Evolutionary conservation across 768 basidiomycete species (phyloP).

Genomic region (Russula compacta): DNA sequence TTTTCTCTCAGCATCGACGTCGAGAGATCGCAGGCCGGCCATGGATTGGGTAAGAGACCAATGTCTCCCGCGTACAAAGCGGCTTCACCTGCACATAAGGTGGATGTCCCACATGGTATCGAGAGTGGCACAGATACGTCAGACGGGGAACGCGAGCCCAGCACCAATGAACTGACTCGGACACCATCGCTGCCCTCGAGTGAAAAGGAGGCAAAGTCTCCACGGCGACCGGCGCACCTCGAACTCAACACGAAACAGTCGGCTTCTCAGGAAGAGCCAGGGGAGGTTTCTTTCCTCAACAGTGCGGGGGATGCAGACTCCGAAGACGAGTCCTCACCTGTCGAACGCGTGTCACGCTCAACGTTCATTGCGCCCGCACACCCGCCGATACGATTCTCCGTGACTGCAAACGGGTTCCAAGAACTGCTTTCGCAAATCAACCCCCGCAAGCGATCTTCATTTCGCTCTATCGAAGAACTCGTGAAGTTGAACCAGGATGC

Average conservation of each 20-base stretch:
- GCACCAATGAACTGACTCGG: conserved; percentile 19
- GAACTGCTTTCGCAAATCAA: conserved; percentile 57
- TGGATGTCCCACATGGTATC: conserved; percentile 62
- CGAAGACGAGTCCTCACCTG: conserved; percentile 46
- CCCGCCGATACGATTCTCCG: conserved; percentile 86
- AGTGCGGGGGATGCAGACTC: conserved; percentile 23
- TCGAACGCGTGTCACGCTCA: conserved; percentile 57
- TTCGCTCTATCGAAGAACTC: conserved; percentile 35
- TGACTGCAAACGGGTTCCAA: conserved; percentile 75
- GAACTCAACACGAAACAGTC: conserved; percentile 24
- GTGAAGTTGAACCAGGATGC: conserved; percentile 29
- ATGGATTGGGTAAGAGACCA: conserved; percentile 15
- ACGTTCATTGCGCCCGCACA: conserved; percentile 83
- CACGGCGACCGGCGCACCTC: conserved; percentile 23
- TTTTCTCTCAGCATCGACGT: conserved; percentile 25
- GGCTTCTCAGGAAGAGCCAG: conserved; percentile 16
- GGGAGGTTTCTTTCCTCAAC: conserved; percentile 22
- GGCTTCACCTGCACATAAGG: conserved; percentile 50
- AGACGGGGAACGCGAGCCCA: conserved; percentile 45
- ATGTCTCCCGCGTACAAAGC: conserved; percentile 30
- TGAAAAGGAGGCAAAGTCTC: conserved; percentile 1
- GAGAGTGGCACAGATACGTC: conserved; percentile 65
- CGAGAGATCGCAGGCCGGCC: conserved; percentile 20
- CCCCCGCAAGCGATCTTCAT: conserved; percentile 29
- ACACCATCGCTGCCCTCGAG: conserved; percentile 1